These are phyloP conservation scores for Venturia aucupariae DNA, from an alignment of 2,329 filamentous ascomycete species.

Conservation along the genomic window DNA sequence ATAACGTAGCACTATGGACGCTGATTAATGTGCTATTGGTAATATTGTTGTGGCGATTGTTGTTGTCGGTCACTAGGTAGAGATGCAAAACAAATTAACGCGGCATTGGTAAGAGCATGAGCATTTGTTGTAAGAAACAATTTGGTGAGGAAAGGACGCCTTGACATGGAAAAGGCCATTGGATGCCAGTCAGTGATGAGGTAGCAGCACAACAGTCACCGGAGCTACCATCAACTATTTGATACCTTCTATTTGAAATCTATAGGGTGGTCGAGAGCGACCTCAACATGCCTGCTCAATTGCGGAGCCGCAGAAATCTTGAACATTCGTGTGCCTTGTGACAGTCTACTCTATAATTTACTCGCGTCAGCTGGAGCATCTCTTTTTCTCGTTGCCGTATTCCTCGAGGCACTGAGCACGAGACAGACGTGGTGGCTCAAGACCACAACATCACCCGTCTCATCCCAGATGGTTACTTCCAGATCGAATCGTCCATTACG, in stretches of 20 bases:
- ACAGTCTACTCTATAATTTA: not conserved
- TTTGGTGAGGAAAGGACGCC: not conserved
- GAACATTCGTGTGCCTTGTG: too few relatives aligned
- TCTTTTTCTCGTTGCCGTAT: slow-evolving; percentile 34
- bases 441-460: slow-evolving; percentile 54
- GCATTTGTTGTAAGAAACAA: not conserved
- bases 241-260: too few relatives aligned
- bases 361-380: not conserved
- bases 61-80: not conserved
- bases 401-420: slow-evolving; percentile 54
- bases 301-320: too few relatives aligned
- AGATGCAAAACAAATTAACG: not conserved
- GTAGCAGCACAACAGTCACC: too few relatives aligned
- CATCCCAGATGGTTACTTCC: slow-evolving; percentile 60
- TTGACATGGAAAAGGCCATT: not conserved
- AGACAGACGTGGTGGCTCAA: slow-evolving; percentile 60
- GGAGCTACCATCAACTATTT: too few relatives aligned
- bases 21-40: not conserved
- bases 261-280: too few relatives aligned
- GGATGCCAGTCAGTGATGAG: not conserved
- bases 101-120: not conserved
- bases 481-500: slow-evolving; percentile 65
- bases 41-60: not conserved
- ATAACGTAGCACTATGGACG: not conserved
- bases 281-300: too few relatives aligned